Conservation (phyloP, 2,329 filamentous ascomycete genomes). For the Cercospora sp. region DNA sequence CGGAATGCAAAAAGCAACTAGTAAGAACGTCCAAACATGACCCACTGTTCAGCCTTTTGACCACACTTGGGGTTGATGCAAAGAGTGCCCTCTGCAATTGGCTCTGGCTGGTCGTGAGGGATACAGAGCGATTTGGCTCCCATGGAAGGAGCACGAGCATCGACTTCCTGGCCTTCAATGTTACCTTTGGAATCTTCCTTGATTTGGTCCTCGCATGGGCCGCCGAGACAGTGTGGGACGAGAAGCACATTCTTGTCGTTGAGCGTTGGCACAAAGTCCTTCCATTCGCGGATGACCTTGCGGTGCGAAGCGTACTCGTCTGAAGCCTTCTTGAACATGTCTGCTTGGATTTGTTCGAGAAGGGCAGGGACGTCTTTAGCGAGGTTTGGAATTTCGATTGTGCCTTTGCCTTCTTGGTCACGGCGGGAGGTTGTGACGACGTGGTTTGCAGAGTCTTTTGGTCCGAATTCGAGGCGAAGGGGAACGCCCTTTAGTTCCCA, state of each 20-base stretch:
- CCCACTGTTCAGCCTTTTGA: conserved; percentile 76
- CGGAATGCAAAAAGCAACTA: conserved; percentile 26
- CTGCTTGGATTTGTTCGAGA: conserved; percentile 84
- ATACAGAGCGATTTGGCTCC: conserved; percentile 75
- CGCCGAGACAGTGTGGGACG: conserved; percentile 83
- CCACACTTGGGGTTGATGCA: conserved; percentile 88
- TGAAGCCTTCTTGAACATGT: conserved; percentile 77
- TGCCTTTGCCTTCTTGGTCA: conserved; percentile 78
- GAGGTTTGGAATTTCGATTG: conserved; percentile 73
- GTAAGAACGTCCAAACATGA: conserved; percentile 74
- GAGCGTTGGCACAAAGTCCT: conserved; percentile 83
- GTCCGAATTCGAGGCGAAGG: conserved; percentile 90
- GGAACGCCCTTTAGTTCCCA: conserved; percentile 97
- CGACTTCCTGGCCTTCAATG: conserved; percentile 63
- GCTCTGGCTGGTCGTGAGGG: conserved; percentile 83
- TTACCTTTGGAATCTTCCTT: conserved; percentile 86
- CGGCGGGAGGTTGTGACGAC: conserved; percentile 84
- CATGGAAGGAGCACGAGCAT: conserved; percentile 73
- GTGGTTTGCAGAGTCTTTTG: conserved; percentile 84
- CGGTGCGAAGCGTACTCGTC: conserved; percentile 77
- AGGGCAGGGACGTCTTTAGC: conserved; percentile 72
- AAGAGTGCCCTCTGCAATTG: conserved; percentile 72
- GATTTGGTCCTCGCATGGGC: conserved; percentile 88
- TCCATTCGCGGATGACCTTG: conserved; percentile 78
- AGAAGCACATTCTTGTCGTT: conserved; percentile 91